Base-by-base conservation (phyloP, 78 protist genomes). In the Acrasis kona region DNA sequence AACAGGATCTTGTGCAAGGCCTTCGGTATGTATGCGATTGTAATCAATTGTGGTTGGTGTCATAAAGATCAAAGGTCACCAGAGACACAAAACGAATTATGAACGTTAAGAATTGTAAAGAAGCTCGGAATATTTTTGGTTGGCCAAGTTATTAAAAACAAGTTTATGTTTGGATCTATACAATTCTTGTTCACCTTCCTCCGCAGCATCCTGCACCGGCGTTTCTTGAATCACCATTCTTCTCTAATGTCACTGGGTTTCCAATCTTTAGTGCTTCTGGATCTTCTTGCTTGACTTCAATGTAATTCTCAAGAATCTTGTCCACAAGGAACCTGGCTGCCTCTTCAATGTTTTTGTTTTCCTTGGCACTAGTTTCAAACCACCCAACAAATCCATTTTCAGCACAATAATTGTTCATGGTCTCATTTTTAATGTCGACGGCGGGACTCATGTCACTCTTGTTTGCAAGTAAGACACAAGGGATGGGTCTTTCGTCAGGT, bases 391-490 rank as follows among this genome's bases (percentile, higher is more conserved):
- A 93, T 32, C 83, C 84, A 76, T 87, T 34, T 35, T 91, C 90
- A 30, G 81, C 81, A 65, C 89, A 82, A 64, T 79, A 87, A 64
- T 65, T 72, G 76, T 93, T 89, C 91, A 91, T 89, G n/a, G 89
- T 87, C 9, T n/a, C 77, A 12, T 66, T 76, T 31, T 88, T 72
- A 32, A 81, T 84, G 39, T 73, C 38, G 2, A 70, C 34, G 29
- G 64, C 71, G 6, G 19, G 30, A 6, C 74, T 36, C 3, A 79
- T 30, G 29, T 79, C 82, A 41, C 82, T 79, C 85, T 95, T 95
- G 70, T 93, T 95, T 28, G 94, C 97, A 5, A 95, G 72, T 19
- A 95, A 87, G 34, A 95, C 86, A 0, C 90, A 92, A 32, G 98
- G 98, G 41, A 94, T 91, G 41, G 30, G 0, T 12, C 67, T 3